Base-by-base conservation (phyloP, 306 rosid genomes). In the Spatholobus suberectus region DNA sequence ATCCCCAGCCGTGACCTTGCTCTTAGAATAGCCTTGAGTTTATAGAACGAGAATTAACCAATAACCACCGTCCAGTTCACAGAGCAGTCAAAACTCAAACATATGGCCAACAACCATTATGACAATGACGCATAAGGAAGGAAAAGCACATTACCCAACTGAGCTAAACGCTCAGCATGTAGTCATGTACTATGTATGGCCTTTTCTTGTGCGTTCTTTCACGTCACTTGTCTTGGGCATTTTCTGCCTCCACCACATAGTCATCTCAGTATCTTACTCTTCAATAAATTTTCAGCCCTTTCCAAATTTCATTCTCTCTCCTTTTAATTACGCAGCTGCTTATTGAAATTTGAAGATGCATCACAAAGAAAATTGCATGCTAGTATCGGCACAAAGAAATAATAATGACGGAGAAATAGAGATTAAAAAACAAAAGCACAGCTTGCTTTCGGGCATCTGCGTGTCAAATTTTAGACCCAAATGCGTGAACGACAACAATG, bases 51-150 rank as follows among this genome's bases (percentile, higher is more conserved):
- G 2, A 71, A 15, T 7, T 7, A 47, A 71, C 5, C 74, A 14
- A 1, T 37, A 37, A 37, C 8, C 75, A 81, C 44, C 4, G 34
- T 34, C 68, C 57, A 6, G 21, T 75, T 27, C 17, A 40, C 14
- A 8, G 32, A 24, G 18, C 5, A n/a, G 20, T 13, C 29, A 37
- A 13, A 68, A 54, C 44, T 82, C 2, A 32, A 68, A 72, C 46
- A 51, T 57, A 81, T 83, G 83, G 59, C 40, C 17, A 46, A 5
- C 40, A 73, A 18, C 76, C 58, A n/a, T 2, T 32, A 41, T 52
- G 82, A 82, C 7, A 67, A 67, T 24, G 51, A 68, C 86, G 54
- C 29, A 8, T 17, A 29, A 40, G 73, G 35, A 29, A 40, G 73
- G 35, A 15, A 26, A 54, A 58, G 32, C 15, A 26, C 63, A 58